Evolutionary conservation across 768 basidiomycete species (phyloP).

Genomic region (Podaxis sp.): DNA sequence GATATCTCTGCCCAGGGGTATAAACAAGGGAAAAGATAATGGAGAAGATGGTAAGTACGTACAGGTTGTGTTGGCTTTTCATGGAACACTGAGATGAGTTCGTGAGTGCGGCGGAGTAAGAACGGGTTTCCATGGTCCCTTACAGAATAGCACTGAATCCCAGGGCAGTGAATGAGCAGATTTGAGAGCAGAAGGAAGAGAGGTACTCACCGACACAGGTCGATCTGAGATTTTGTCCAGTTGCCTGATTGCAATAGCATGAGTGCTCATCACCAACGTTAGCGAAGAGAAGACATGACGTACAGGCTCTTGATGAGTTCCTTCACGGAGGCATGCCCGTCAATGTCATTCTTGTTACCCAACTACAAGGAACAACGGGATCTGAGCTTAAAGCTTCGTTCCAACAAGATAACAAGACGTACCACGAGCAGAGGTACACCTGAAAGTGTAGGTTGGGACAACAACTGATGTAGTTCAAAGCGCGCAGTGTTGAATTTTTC

Average conservation of each 20-base stretch:
- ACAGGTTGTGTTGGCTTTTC: slow-evolving; percentile 95
- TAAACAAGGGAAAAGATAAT: not conserved
- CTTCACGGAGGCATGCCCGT: slow-evolving; percentile 73
- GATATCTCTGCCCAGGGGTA: slow-evolving; percentile 57
- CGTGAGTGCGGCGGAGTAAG: not conserved
- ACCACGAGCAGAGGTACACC: slow-evolving; percentile 85
- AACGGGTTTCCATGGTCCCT: slow-evolving; percentile 19
- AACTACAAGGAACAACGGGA: slow-evolving; percentile 41
- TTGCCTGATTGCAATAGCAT: slow-evolving; percentile 41
- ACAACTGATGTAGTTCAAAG: slow-evolving; percentile 81
- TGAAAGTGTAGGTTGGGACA: slow-evolving; percentile 59
- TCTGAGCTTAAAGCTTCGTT: not conserved
- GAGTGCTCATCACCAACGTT: not conserved
- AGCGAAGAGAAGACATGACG: slow-evolving; percentile 22
- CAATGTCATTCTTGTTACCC: slow-evolving; percentile 91
- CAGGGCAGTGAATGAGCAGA: slow-evolving; percentile 3
- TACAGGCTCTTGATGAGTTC: slow-evolving; percentile 80
- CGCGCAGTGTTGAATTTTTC: slow-evolving; percentile 82
- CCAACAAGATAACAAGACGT: slow-evolving; percentile 25
- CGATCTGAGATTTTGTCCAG: slow-evolving; percentile 78
- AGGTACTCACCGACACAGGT: slow-evolving; percentile 77
- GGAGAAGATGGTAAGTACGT: slow-evolving; percentile 23
- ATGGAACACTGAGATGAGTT: slow-evolving; percentile 74
- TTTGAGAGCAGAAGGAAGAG: not conserved
- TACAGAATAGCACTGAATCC: slow-evolving; percentile 74